These are phyloP conservation scores for Ophiostoma montium DNA, from an alignment of 2,329 filamentous ascomycete species.

Conservation along the genomic window DNA sequence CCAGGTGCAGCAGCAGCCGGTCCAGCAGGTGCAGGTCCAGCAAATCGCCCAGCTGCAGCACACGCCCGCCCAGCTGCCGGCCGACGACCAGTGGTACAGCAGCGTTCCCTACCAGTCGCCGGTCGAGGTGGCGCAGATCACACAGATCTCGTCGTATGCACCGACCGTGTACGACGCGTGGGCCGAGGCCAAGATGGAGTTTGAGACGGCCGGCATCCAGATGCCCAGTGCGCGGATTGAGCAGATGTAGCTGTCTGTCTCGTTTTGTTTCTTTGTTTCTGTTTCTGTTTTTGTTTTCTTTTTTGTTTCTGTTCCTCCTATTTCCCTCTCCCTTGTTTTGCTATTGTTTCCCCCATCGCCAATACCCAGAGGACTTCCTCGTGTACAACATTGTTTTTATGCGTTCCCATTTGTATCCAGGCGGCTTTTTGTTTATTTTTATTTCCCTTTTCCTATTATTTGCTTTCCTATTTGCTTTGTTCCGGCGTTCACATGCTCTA, in stretches of 20 bases:
- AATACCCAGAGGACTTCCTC: slow-evolving; percentile 7
- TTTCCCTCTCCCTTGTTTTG: neutral
- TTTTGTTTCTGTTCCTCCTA: neutral
- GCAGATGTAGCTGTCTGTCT: slow-evolving; percentile 26
- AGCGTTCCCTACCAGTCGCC: slow-evolving; percentile 39
- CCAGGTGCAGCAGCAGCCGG: slow-evolving; percentile 5
- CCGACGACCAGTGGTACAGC: slow-evolving; percentile 39
- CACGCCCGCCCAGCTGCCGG: slow-evolving; percentile 4
- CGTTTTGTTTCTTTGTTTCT: neutral
- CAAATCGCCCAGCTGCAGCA: slow-evolving; percentile 11
- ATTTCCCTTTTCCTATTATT: neutral
- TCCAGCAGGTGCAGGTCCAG: slow-evolving; percentile 19
- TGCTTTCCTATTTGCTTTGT: neutral
- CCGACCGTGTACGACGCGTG: slow-evolving; percentile 39
- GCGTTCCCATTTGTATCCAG: neutral
- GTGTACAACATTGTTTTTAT: slow-evolving; percentile 6
- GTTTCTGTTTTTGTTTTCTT: neutral
- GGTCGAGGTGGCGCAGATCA: slow-evolving; percentile 41
- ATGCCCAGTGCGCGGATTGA: slow-evolving; percentile 45
- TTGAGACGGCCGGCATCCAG: slow-evolving; percentile 42
- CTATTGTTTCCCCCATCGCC: slow-evolving; percentile 3
- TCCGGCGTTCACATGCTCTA: neutral
- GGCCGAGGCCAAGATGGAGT: slow-evolving; percentile 38
- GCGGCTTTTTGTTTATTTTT: neutral
- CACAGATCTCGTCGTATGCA: slow-evolving; percentile 35